Base-by-base conservation (phyloP, 2,329 filamentous ascomycete genomes). In the Fonsecaea multimorphosa region DNA sequence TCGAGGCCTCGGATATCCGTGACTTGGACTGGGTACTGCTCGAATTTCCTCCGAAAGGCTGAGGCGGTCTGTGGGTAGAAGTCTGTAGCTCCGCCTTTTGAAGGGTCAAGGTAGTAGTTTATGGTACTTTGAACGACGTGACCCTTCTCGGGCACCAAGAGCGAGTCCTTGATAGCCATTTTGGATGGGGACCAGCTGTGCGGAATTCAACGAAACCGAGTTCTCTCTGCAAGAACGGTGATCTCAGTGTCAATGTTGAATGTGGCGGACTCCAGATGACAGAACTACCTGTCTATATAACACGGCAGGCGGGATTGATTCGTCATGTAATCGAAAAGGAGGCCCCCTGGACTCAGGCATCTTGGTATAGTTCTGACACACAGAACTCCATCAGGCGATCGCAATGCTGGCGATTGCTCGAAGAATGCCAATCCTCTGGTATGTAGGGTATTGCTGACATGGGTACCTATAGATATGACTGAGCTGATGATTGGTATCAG, bases 21-120 rank as follows among this genome's bases (percentile, higher is more conserved):
- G n/a, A 65, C 31, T 9, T 32, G 36, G 3, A 55, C 38, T 2
- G 46, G 44, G 29, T 46, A 32, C 19, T 11, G 16, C 16, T 61
- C 31, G 31, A 34, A 32, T 29, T 60, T 61, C 8, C 63, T 31
- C 7, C 56, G 56, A 36, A 54, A 51, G 14, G 8, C 14, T 14
- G 46, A 46, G 19, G 58, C 56, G 5, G 63, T 65, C 2, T 49
- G 32, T 31, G 63, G 31, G 27, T 65, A 61, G 61, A 64, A 64
- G 3, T 46, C 51, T 19, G 32, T 56, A 27, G 0, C n/a, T 4
- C 53, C 60, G 19, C 49, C 58, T n/a, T 40, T 34, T 34, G 22
- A 16, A 12, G 46, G 58, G 32, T 61, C 58, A 19, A 61, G 58
- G 22, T 53, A 61, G 58, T 61, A 61, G 24, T 54, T 31, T 11